Base-by-base conservation (phyloP, 495 filamentous ascomycete species). In the Neurospora intermedia region DNA sequence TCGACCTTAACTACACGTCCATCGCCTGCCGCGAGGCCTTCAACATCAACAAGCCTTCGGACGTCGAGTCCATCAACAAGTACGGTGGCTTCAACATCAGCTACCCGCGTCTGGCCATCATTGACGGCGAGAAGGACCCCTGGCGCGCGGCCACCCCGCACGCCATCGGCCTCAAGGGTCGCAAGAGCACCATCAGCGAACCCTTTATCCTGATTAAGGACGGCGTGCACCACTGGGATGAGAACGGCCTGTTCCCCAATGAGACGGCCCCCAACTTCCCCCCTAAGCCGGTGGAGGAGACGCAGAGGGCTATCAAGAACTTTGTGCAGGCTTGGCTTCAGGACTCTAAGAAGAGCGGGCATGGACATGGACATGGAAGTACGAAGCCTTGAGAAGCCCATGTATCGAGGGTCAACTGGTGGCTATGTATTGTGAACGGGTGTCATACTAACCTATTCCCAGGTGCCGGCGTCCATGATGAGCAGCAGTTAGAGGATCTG, bases 171-270 rank as follows among this genome's bases (percentile, higher is more conserved):
- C 83, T 86, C 13, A 76, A 80, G 0, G 75, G 77, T 35, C 76
- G 91, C 23, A 74, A 77, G 7, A 89, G 83, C 45, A 92, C 90
- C 1, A 80, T 82, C 0, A 80, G 80, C 23, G 83, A 91, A 81
- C 91, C 91, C 6, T 88, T 89, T 73, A 82, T 91, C 35, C 77
- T 91, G 71, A 90, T 93, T 71, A 80, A 83, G n/a, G 85, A 83
- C 1, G 89, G 83, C 0, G 89, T 91, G 66, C 90, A 92, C 79
- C 89, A 92, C 80, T 92, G 88, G 88, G 91, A 92, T 78, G 87
- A 92, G 85, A 91, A 92, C 77, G 90, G 89, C 10, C 70, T 91
- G 59, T 89, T 89, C 69, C 80, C 82, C 4, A 90, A 91, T 74
- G 83, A 91, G 82, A 89, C 86, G 6, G 84, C 78, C 15, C 69